Percentiles rank a stretch among this genome's conserved stretches.
phyloP scores from a whole-genome alignment of 345 rosid genomes.

The Arabidopsis suecica region DNA sequence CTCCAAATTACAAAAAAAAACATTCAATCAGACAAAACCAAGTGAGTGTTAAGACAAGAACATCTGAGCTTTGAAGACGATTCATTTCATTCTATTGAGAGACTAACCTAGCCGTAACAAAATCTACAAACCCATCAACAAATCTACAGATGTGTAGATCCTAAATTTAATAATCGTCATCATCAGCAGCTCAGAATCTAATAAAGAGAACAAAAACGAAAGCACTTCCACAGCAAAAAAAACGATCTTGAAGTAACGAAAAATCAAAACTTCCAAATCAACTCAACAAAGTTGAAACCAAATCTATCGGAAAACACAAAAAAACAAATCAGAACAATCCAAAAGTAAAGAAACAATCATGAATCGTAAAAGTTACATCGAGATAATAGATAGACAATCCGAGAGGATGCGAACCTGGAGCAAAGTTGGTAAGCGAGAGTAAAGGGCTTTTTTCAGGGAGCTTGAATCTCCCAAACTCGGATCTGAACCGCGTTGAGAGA shows the following conservation, averaged over 20 bases:
- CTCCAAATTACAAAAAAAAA: slow-evolving; percentile 10
- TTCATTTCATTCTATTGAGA: background rate
- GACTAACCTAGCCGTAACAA: background rate
- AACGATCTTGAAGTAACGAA: slow-evolving; percentile 29
- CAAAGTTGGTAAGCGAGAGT: slow-evolving; percentile 12
- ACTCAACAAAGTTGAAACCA: background rate
- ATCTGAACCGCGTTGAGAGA: slow-evolving; percentile 48
- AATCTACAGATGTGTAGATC: slow-evolving; percentile 13
- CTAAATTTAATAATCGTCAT: slow-evolving; percentile 19
- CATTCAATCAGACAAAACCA: background rate
- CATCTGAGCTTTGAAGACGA: background rate
- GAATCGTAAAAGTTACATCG: background rate
- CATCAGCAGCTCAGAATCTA: slow-evolving; percentile 28
- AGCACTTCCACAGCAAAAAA: background rate
- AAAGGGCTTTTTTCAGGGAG: slow-evolving; percentile 32
- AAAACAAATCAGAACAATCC: background rate
- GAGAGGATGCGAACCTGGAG: slow-evolving; percentile 39
- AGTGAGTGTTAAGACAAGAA: background rate
- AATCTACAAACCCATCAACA: background rate
- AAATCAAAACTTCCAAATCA: slow-evolving; percentile 26
- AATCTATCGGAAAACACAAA: background rate
- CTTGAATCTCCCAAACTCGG: slow-evolving; percentile 53
- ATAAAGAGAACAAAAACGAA: background rate
- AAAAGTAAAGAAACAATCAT: background rate
- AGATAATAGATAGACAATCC: background rate